These are phyloP conservation scores for Rugonectria rugulosa DNA, from an alignment of 2,329 filamentous ascomycete genomes.

Conservation along the genomic window DNA sequence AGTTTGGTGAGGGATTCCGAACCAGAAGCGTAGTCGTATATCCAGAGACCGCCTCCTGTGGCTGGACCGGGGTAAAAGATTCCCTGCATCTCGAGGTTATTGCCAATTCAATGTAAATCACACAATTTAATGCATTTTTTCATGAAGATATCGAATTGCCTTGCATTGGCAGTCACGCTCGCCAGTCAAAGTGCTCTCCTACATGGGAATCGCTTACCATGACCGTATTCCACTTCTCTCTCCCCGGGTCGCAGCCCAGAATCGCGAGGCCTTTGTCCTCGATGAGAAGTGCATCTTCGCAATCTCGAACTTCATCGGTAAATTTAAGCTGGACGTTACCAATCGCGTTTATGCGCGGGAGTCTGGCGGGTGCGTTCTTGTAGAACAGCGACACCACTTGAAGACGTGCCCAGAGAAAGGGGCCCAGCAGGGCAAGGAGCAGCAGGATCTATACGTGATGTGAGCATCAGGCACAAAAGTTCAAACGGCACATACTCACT, in stretches of 20 bases:
- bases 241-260: conserved; percentile 48
- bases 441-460: background rate
- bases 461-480: background rate
- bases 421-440: background rate
- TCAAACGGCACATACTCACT: background rate
- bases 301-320: conserved; percentile 46
- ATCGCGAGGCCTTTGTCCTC: conserved; percentile 47
- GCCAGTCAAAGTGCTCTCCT: too few species aligned
- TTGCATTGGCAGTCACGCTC: background rate
- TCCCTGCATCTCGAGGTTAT: conserved; percentile 28
- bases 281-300: conserved; percentile 49
- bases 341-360: conserved; percentile 40
- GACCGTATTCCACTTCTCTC: conserved; percentile 52
- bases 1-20: conserved; percentile 32
- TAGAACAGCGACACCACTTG: conserved; percentile 27
- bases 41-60: conserved; percentile 43
- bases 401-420: background rate
- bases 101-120: background rate
- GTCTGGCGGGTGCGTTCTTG: conserved; percentile 41
- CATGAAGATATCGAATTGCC: background rate
- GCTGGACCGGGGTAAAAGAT: conserved; percentile 29
- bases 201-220: conserved; percentile 47
- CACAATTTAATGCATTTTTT: too few species aligned
- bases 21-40: conserved; percentile 46
- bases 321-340: conserved; percentile 44